Conservation (phyloP, 768 basidiomycete genomes). For the Trametes maxima region DNA sequence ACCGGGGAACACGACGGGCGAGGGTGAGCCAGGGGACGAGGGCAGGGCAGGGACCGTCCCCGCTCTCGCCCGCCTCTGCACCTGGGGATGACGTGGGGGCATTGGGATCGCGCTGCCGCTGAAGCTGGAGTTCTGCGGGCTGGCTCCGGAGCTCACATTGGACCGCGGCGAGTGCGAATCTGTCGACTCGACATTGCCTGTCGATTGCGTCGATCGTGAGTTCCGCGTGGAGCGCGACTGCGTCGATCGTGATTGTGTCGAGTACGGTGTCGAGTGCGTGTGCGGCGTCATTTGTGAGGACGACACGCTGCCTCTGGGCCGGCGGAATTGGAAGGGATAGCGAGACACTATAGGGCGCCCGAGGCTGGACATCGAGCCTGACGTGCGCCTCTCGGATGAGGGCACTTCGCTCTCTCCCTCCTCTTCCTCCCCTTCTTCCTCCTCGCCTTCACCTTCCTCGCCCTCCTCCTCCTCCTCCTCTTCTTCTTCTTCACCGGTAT, state of each 20-base stretch:
- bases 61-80: constrained; percentile 41
- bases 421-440: constrained; percentile 41
- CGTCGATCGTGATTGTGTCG: constrained; percentile 34
- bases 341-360: constrained; percentile 74
- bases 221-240: constrained; percentile 42
- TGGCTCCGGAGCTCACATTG: constrained; percentile 22
- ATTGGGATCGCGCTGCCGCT: constrained; percentile 43
- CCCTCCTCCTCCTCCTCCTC: constrained; percentile 38
- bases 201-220: constrained; percentile 55
- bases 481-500: constrained; percentile 22
- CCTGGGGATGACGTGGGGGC: constrained; percentile 50
- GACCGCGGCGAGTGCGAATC: constrained; percentile 55
- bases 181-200: constrained; percentile 62
- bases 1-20: constrained; percentile 38
- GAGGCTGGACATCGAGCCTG: constrained; percentile 84
- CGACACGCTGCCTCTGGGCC: constrained; percentile 44
- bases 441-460: constrained; percentile 48
- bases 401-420: constrained; percentile 44
- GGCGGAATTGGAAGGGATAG: constrained; percentile 70
- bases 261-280: constrained; percentile 39
- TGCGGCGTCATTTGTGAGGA: constrained; percentile 34
- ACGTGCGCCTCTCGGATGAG: constrained; percentile 61
- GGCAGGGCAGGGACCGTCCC: constrained; percentile 41
- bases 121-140: constrained; percentile 22
- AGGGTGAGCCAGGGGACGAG: constrained; percentile 39